A percentile compares a stretch with the other conserved stretches of the same genome.
These are phyloP conservation scores for Curvularia hawaiiensis DNA, from an alignment of 2,329 filamentous ascomycete genomes.

Conservation along the genomic window DNA sequence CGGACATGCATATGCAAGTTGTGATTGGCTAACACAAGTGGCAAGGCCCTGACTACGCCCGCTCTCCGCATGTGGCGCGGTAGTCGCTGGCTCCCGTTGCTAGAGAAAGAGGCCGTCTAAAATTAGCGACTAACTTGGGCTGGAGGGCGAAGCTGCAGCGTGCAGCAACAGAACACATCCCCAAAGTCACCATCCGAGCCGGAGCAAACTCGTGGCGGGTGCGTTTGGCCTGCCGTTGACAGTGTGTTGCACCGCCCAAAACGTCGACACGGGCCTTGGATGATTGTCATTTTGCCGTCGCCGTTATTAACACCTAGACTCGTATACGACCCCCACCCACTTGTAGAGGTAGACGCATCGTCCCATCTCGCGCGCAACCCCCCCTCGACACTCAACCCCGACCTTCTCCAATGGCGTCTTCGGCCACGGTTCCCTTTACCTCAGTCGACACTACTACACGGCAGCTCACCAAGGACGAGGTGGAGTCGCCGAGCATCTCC, in stretches of 20 bases:
- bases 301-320: slow-evolving; percentile 39
- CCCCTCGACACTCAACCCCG: slow-evolving; percentile 28
- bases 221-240: slow-evolving; percentile 21
- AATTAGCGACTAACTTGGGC: slow-evolving; percentile 23
- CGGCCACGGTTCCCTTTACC: slow-evolving; percentile 46
- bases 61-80: slow-evolving; percentile 11
- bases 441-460: slow-evolving; percentile 49
- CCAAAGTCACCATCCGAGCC: slow-evolving; percentile 18
- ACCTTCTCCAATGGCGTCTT: slow-evolving; percentile 41
- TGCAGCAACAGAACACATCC: slow-evolving; percentile 17
- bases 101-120: slow-evolving; percentile 20
- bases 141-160: slow-evolving; percentile 19
- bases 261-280: slow-evolving; percentile 33
- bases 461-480: slow-evolving; percentile 44
- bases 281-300: slow-evolving; percentile 37
- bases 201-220: slow-evolving; percentile 19
- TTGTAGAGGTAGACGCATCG: slow-evolving; percentile 31
- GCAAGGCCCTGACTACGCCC: slow-evolving; percentile 1
- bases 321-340: slow-evolving; percentile 40
- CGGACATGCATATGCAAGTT: slow-evolving; percentile 19
- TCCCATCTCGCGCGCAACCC: slow-evolving; percentile 28
- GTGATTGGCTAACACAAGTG: slow-evolving; percentile 25
- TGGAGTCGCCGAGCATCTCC: slow-evolving; percentile 55
- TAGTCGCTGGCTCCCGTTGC: slow-evolving; percentile 12
- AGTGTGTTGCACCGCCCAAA: slow-evolving; percentile 28